Conservation (phyloP, 139 green algal species). For the Astrephomene gubernaculifera region DNA sequence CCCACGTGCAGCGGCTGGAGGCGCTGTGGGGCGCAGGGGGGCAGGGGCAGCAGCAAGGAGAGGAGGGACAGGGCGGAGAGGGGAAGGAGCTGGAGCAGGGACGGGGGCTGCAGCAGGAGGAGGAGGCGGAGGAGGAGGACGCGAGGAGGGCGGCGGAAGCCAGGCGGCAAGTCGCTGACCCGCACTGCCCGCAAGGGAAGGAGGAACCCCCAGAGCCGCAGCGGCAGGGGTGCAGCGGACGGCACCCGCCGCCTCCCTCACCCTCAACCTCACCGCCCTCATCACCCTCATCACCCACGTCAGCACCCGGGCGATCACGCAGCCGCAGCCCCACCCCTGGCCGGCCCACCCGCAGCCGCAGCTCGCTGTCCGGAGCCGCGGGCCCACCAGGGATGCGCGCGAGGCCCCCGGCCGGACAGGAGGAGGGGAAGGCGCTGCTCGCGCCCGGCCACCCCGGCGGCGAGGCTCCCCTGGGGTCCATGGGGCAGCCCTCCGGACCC, state of each 20-base stretch:
- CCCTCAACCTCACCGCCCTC: background rate
- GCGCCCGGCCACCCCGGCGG: too few relatives aligned
- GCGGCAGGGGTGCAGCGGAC: too few relatives aligned
- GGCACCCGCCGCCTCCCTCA: background rate
- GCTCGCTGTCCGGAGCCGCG: too few relatives aligned
- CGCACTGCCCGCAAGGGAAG: background rate
- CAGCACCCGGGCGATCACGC: background rate
- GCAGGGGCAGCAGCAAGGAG: background rate
- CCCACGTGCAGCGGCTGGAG: constrained; percentile 8
- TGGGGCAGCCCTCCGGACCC: too few relatives aligned
- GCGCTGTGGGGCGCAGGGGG: too few relatives aligned
- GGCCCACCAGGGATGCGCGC: too few relatives aligned
- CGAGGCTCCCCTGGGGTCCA: too few relatives aligned
- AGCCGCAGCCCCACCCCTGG: background rate
- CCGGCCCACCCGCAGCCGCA: background rate
- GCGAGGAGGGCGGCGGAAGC: background rate
- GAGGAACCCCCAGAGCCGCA: background rate
- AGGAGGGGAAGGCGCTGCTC: background rate
- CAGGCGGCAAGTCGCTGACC: background rate
- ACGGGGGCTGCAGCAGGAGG: too few relatives aligned
- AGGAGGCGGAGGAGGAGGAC: background rate
- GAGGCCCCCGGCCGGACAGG: background rate
- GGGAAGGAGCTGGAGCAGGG: too few relatives aligned
- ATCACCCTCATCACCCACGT: background rate
- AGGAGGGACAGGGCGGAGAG: too few relatives aligned